These are phyloP conservation scores for Lodderomyces oxycetoniae DNA, from an alignment of 1,139 yeast genomes.

Conservation along the genomic window DNA sequence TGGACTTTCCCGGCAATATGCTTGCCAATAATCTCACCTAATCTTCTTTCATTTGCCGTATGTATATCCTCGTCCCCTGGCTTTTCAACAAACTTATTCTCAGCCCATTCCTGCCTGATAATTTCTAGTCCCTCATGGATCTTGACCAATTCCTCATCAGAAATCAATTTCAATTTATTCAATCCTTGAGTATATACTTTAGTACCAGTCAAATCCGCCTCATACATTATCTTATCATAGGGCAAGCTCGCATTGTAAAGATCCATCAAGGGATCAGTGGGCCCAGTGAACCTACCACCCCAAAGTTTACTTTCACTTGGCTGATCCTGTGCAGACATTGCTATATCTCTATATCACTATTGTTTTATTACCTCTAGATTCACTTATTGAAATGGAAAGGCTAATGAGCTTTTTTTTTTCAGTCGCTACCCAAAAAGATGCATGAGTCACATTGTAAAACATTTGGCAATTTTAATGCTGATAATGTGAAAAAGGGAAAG, in stretches of 20 bases:
- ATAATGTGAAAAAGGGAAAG: too few relatives aligned
- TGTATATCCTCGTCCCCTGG: conserved; percentile 97
- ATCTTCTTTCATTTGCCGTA: conserved; percentile 95
- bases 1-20: conserved; percentile 96
- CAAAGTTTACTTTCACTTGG: conserved; percentile 69
- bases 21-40: conserved; percentile 93
- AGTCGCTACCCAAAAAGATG: too few relatives aligned
- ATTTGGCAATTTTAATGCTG: too few relatives aligned
- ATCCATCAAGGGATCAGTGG: conserved; percentile 96
- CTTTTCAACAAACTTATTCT: conserved; percentile 70
- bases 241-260: conserved; percentile 94
- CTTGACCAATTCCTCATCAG: conserved; percentile 62
- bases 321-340: conserved; percentile 23
- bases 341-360: too few relatives aligned
- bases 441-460: too few relatives aligned
- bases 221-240: conserved; percentile 90
- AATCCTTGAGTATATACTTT: conserved; percentile 88
- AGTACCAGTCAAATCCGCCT: conserved; percentile 91
- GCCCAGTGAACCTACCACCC: conserved; percentile 99
- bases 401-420: too few relatives aligned
- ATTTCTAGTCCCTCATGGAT: conserved; percentile 76
- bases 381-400: too few relatives aligned
- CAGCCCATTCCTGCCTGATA: conserved; percentile 77
- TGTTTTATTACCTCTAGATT: too few relatives aligned
- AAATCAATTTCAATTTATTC: conserved; percentile 69